Conservation (phyloP, 192 early-diverging fungal genomes). For the Coemansia sp. region DNA sequence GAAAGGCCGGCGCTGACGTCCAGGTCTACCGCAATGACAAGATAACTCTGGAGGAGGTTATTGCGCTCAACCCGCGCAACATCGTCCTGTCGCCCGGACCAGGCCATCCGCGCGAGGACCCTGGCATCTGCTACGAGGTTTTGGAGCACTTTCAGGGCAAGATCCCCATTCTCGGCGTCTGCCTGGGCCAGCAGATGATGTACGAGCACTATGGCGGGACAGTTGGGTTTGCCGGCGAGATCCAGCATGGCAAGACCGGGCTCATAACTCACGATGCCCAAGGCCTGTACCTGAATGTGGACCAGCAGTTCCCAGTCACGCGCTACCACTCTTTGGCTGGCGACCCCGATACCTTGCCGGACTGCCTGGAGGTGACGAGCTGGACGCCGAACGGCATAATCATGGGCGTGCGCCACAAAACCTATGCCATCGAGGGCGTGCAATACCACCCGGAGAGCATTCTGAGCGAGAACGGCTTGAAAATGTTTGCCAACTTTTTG, state of each 20-base stretch:
- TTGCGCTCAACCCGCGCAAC: constrained; percentile 82
- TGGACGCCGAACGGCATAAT: constrained; percentile 79
- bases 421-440: constrained; percentile 88
- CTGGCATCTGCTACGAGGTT: constrained; percentile 87
- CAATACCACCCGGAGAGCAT: constrained; percentile 99
- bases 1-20: constrained; percentile 88
- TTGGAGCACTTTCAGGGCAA: constrained; percentile 88
- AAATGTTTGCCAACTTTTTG: constrained; percentile 91
- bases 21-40: constrained; percentile 92
- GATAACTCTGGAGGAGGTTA: constrained; percentile 81
- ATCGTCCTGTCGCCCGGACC: constrained; percentile 97
- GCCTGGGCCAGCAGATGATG: constrained; percentile 98
- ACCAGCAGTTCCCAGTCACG: constrained; percentile 83
- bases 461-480: constrained; percentile 85
- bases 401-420: constrained; percentile 94
- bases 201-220: constrained; percentile 93
- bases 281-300: constrained; percentile 82
- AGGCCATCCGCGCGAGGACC: constrained; percentile 85
- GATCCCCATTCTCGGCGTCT: constrained; percentile 95
- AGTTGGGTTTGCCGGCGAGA: constrained; percentile 91
- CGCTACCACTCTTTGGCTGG: constrained; percentile 97
- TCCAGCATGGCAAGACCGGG: constrained; percentile 95
- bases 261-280: constrained; percentile 87
- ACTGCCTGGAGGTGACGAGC: constrained; percentile 80
- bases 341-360: constrained; percentile 76